Conservation (phyloP, 225 moss, liverwort and hornwort species). For the Neckera pumila region DNA sequence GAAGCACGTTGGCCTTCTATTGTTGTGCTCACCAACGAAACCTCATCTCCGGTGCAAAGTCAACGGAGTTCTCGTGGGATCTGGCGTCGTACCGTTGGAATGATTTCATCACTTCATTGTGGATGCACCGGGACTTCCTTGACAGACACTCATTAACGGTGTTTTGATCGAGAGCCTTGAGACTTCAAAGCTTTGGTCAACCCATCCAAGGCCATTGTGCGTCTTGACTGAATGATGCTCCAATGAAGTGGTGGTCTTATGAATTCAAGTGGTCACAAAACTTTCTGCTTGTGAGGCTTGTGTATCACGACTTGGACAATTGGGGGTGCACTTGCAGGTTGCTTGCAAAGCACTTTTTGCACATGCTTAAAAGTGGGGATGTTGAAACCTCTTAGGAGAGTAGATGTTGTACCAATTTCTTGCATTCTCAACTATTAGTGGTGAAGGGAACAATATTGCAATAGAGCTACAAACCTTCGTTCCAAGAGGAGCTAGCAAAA, state of each 20-base stretch:
- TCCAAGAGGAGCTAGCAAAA: too few relatives aligned
- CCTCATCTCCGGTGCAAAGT: not conserved
- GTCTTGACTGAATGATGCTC: not conserved
- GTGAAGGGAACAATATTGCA: not conserved
- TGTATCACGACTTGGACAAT: accelerated
- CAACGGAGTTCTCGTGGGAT: not conserved
- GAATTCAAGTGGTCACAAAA: too few relatives aligned
- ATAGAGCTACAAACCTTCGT: too few relatives aligned
- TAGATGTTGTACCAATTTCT: accelerated
- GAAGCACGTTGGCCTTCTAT: not conserved
- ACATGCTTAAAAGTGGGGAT: accelerated
- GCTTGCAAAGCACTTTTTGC: not conserved
- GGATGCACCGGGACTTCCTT: too few relatives aligned
- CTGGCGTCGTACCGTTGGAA: accelerated
- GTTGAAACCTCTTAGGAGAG: accelerated
- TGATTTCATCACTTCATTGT: not conserved
- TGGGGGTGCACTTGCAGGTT: not conserved
- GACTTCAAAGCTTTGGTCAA: not conserved
- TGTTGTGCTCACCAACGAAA: accelerated
- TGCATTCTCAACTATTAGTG: not conserved
- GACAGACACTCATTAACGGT: too few relatives aligned
- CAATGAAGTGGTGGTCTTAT: not conserved
- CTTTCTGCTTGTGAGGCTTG: not conserved
- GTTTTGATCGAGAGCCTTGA: not conserved
- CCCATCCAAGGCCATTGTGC: accelerated